Base-by-base conservation (phyloP, 2,329 filamentous ascomycete species). In the Dichotomopilus funicola region DNA sequence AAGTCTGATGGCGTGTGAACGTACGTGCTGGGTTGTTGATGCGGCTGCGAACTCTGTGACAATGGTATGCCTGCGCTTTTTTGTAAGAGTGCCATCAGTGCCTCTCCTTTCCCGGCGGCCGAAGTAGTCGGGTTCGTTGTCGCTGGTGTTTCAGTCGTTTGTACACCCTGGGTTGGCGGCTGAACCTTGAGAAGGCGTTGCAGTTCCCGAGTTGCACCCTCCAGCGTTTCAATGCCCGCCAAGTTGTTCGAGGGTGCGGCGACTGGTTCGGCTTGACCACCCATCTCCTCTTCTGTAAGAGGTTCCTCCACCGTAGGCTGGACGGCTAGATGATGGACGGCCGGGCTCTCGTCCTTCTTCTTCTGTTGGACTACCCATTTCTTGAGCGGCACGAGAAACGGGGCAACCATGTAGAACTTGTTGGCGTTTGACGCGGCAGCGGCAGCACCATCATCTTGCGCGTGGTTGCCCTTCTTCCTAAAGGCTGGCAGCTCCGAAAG, bases 381-480 rank as follows among this genome's bases (percentile, higher is more conserved):
- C 71, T 90, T 91, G 49, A 99, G 72, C 5, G 85, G 88, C 1
- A 84, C 84, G 53, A 97, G 76, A 67, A 99, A 99, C 0, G 92
- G 91, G 0, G 91, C 91, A 13, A 99, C 94, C 89, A 97, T 96
- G 72, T 96, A 99, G 69, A 96, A 97, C 67, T 92, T 96, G 70
- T 89, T 91, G 42, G 85, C 84, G 63, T 87, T 89, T 2, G 78
- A 72, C 11, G 74, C 73, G 10, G 82, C 72, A 10, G 80, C 77
- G 38, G 79, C 77, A 27, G 19, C 19, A 27, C 19, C 19, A 11
- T 75, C 75, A 46, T 82, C 78, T n/a, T 83, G 78, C 12, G 82
- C 78, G 10, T 75, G 75, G 48, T 70, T 70, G 13, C 76, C 77
- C 67, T 87, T 91, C 69, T 87, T 88, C 54, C 85, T 84, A 64